Evolutionary conservation across 257 asterid species (phyloP), one percentile per base, ranked within the genome.

Genomic region (Solanum peruvianum): DNA sequence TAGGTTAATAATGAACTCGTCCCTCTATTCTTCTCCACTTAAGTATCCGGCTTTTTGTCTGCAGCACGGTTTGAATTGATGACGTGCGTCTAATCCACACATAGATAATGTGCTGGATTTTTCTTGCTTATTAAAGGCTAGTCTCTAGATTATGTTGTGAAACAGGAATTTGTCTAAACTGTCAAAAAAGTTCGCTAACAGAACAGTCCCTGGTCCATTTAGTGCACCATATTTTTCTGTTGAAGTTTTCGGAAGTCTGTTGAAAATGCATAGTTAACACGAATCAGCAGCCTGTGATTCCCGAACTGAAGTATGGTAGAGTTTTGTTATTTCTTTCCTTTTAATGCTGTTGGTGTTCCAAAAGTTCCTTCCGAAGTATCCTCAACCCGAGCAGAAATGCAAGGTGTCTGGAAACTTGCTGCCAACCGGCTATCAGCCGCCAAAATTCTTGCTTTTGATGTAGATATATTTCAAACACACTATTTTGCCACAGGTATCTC

Each of bases 401-500:
- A 31, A 67, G 29, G 39, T 67, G 73, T 67, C 73, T 13, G 73
- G 73, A 67, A 67, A 67, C 39, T 67, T 3, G 73, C 73, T 67
- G 73, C 37, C 73, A 67, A 27, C 21, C 16, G 3, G 73, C 39
- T 2, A 67, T 67, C 73, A 67, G 37, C 73, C 39, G 18, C 73
- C 11, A 67, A 13, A 12, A 2, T 27, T 76, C 58, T 76, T 76
- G 35, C 10, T 76, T 41, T 41, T 39, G 52, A 56, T 21, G 25
- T 23, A 15, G 25, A 39, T 39, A 73, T 73, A 27, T 37, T 73
- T 37, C 13, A 21, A 75, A 75, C 21, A 41, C 21, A 23, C 56
- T 23, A 20, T 75, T 75, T 41, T 67, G 33, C 82, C 27, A 37
- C 86, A 92, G 94, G 91, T 81, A 86, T 91, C 98, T 87, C 98